Conservation (phyloP, 768 basidiomycete genomes). For the Mycena floridula region DNA sequence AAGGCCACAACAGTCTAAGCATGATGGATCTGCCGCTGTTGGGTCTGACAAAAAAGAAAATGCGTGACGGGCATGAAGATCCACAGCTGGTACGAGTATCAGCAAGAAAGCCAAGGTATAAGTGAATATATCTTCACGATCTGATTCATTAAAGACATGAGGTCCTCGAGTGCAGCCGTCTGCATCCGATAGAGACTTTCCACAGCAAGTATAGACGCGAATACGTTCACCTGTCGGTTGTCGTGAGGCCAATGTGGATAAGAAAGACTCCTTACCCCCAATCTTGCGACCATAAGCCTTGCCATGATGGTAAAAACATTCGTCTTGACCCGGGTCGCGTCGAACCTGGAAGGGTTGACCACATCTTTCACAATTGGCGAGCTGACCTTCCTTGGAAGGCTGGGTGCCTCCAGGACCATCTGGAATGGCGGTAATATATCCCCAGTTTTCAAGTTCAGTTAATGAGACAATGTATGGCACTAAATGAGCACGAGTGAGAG, state of each 20-base stretch:
- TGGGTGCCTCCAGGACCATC: slow-evolving; percentile 54
- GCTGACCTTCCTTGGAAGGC: slow-evolving; percentile 56
- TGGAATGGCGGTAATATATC: slow-evolving; percentile 69
- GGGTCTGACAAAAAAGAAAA: slow-evolving; percentile 47
- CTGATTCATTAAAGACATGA: slow-evolving; percentile 87
- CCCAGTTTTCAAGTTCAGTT: slow-evolving; percentile 56
- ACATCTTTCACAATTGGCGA: slow-evolving; percentile 78
- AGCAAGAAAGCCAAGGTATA: too few species aligned
- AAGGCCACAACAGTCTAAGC: slow-evolving; percentile 79
- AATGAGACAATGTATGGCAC: slow-evolving; percentile 53
- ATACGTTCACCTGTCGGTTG: slow-evolving; percentile 52
- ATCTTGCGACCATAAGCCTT: slow-evolving; percentile 52
- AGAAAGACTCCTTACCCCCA: slow-evolving; percentile 45
- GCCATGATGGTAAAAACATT: slow-evolving; percentile 86
- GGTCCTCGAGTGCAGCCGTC: slow-evolving; percentile 73
- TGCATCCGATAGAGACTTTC: slow-evolving; percentile 41
- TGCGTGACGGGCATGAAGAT: slow-evolving; percentile 67
- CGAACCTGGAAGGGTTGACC: slow-evolving; percentile 59
- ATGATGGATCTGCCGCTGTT: slow-evolving; percentile 17
- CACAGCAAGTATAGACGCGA: slow-evolving; percentile 77
- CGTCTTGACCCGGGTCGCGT: slow-evolving; percentile 41
- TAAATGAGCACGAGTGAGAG: slow-evolving; percentile 46
- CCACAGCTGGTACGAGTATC: too few species aligned
- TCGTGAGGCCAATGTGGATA: slow-evolving; percentile 1
- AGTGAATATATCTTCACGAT: too few species aligned